A percentile compares a stretch with the other conserved stretches of the same genome.
Conservation (phyloP, 441 rosid species). For the Macaranga tanarius region DNA sequence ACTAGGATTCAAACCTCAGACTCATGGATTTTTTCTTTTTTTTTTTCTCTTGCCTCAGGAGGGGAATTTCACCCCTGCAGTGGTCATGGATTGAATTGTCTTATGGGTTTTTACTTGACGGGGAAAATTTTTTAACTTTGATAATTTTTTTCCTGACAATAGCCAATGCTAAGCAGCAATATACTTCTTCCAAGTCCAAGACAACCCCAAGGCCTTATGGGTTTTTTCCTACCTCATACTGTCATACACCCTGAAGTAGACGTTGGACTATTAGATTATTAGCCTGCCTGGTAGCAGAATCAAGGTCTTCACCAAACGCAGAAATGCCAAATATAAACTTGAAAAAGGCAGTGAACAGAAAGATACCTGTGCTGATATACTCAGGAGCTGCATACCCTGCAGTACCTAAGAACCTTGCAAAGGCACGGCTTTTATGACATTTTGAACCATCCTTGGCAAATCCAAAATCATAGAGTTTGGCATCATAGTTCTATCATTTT, state of each 20-base stretch:
- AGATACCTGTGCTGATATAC: constrained; percentile 72
- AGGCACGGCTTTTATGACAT: constrained; percentile 58
- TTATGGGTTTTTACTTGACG: too few relatives aligned
- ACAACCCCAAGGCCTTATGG: too few relatives aligned
- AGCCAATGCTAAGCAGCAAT: neutral
- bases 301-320: neutral
- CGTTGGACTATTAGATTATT: too few relatives aligned
- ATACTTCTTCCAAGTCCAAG: neutral
- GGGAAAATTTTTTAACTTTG: too few relatives aligned
- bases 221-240: too few relatives aligned
- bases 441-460: constrained; percentile 81
- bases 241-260: neutral
- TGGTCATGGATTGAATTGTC: too few relatives aligned
- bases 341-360: neutral
- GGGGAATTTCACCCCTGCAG: too few relatives aligned
- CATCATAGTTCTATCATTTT: constrained; percentile 53
- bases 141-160: neutral
- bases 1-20: too few relatives aligned
- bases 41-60: too few relatives aligned
- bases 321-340: neutral
- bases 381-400: constrained; percentile 90
- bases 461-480: constrained; percentile 88
- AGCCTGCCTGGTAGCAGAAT: too few relatives aligned
- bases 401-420: constrained; percentile 88
- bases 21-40: too few relatives aligned